Percentiles rank a stretch among this genome's conserved stretches.
These are phyloP conservation scores for Fusarium concolor DNA, from an alignment of 2,329 filamentous ascomycete genomes.

Conservation along the genomic window DNA sequence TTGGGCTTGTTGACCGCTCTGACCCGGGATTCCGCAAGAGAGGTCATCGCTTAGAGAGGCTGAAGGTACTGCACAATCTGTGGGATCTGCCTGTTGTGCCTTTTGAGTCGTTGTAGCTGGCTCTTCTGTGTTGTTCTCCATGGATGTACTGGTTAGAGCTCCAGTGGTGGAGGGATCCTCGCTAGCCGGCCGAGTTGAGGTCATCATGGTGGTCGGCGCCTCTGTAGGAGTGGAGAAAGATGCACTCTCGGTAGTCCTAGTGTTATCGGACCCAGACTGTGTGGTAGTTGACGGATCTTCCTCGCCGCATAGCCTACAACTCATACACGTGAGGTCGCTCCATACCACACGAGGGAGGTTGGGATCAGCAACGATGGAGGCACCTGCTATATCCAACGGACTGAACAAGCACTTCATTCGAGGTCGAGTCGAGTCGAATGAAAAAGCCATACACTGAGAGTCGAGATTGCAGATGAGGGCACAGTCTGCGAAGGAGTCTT, in stretches of 20 bases:
- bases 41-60: slow-evolving; percentile 26
- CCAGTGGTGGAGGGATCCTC: neutral
- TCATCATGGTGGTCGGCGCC: slow-evolving; percentile 20
- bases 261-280: neutral
- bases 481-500: slow-evolving; percentile 29
- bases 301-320: slow-evolving; percentile 15
- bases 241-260: neutral
- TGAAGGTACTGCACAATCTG: slow-evolving; percentile 14
- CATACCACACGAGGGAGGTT: slow-evolving; percentile 5
- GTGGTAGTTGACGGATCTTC: neutral
- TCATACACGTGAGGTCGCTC: slow-evolving; percentile 27
- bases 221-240: slow-evolving; percentile 2
- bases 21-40: slow-evolving; percentile 32
- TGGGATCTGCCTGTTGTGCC: slow-evolving; percentile 4
- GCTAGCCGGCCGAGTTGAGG: slow-evolving; percentile 12
- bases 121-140: neutral
- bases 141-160: neutral
- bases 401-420: slow-evolving; percentile 18
- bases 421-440: slow-evolving; percentile 4
- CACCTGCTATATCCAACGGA: slow-evolving; percentile 1
- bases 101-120: slow-evolving; percentile 1
- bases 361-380: neutral
- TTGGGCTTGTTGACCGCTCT: slow-evolving; percentile 30
- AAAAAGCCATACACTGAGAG: slow-evolving; percentile 23
- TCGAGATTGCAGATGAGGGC: slow-evolving; percentile 31